phyloP scores from a whole-genome alignment of 2,329 filamentous ascomycete species.

The Claviceps humidiphila region DNA sequence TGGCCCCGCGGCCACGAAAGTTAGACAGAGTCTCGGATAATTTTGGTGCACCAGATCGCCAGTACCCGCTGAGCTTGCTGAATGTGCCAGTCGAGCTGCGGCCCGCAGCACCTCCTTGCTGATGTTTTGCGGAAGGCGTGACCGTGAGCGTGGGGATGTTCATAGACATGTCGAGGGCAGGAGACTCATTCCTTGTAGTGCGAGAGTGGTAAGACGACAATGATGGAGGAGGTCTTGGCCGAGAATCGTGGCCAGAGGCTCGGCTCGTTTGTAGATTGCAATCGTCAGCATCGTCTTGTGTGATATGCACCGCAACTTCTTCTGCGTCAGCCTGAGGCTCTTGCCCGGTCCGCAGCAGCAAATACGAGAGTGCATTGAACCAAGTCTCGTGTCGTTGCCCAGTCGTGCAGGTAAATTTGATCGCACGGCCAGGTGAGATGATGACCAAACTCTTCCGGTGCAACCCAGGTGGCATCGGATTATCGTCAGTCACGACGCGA shows the following conservation, averaged over 20 bases:
- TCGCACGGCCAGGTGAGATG: slow-evolving; percentile 71
- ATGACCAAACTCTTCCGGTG: slow-evolving; percentile 90
- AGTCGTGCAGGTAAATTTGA: slow-evolving; percentile 92
- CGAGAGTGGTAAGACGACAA: slow-evolving; percentile 72
- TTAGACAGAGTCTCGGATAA: slow-evolving; percentile 38
- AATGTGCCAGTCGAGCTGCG: slow-evolving; percentile 34
- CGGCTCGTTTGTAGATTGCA: slow-evolving; percentile 58
- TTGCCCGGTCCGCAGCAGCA: slow-evolving; percentile 62
- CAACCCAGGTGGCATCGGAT: slow-evolving; percentile 85
- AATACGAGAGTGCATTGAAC: slow-evolving; percentile 93
- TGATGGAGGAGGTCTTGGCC: slow-evolving; percentile 46
- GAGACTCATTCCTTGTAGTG: slow-evolving; percentile 53
- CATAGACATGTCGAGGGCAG: slow-evolving; percentile 35
- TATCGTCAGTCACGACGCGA: slow-evolving; percentile 83
- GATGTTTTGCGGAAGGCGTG: slow-evolving; percentile 34
- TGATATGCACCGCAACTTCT: slow-evolving; percentile 43
- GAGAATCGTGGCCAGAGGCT: slow-evolving; percentile 23
- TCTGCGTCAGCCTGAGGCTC: slow-evolving; percentile 51
- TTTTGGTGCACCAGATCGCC: slow-evolving; percentile 33
- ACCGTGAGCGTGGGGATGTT: slow-evolving; percentile 45
- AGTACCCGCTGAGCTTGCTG: slow-evolving; percentile 47
- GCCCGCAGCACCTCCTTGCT: slow-evolving; percentile 13
- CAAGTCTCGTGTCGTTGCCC: slow-evolving; percentile 93
- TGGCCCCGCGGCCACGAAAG: slow-evolving; percentile 37
- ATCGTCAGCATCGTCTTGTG: slow-evolving; percentile 54